These are phyloP conservation scores for Exophiala mesophila DNA, from an alignment of 2,329 filamentous ascomycete species.

Conservation along the genomic window DNA sequence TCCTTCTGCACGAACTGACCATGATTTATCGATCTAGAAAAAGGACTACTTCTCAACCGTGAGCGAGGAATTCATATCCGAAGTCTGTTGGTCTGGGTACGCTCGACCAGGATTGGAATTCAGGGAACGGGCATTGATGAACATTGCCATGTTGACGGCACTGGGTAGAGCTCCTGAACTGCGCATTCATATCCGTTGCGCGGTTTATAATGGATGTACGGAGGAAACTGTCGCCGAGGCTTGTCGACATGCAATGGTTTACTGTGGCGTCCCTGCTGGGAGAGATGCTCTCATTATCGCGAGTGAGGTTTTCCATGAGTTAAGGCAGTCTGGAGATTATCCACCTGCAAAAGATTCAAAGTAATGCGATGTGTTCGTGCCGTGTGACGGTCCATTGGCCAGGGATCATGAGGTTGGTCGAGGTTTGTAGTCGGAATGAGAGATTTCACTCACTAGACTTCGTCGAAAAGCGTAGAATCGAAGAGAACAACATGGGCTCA, in stretches of 20 bases:
- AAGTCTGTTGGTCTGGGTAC: constrained; percentile 62
- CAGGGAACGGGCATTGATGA: constrained; percentile 57
- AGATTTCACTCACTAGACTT: too few relatives aligned
- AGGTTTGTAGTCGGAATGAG: too few relatives aligned
- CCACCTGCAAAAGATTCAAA: too few relatives aligned
- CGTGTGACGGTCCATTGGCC: too few relatives aligned
- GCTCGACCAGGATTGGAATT: constrained; percentile 56
- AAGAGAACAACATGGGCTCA: too few relatives aligned
- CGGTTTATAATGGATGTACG: constrained; percentile 56
- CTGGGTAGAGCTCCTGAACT: constrained; percentile 56
- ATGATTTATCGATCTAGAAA: too few relatives aligned
- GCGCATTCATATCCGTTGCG: constrained; percentile 56
- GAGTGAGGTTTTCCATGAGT: constrained; percentile 10
- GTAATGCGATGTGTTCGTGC: too few relatives aligned
- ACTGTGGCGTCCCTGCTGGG: constrained; percentile 41
- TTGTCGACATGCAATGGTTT: constrained; percentile 27
- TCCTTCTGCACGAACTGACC: too few relatives aligned
- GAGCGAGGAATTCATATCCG: constrained; percentile 41
- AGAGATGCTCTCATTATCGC: constrained; percentile 35
- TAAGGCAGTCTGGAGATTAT: too few relatives aligned
- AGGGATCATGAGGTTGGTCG: too few relatives aligned
- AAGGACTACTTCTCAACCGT: constrained; percentile 4
- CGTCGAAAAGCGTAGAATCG: too few relatives aligned
- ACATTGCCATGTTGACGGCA: constrained; percentile 60
- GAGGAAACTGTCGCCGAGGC: constrained; percentile 56